phyloP scores from a whole-genome alignment of 1,284 basidiomycete genomes.

The Malassezia slooffiae region DNA sequence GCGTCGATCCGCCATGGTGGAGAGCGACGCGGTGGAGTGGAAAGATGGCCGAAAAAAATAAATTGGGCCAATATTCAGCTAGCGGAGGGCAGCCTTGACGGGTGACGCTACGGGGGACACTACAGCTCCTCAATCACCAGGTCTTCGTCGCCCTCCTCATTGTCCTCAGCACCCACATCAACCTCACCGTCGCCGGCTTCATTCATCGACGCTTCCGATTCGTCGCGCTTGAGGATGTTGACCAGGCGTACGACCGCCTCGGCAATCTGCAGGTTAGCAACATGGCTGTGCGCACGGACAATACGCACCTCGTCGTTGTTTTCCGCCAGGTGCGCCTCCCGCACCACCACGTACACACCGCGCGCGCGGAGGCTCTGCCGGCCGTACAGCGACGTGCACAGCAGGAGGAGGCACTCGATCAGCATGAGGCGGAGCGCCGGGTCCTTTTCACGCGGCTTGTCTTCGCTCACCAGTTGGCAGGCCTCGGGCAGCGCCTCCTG shows the following conservation, averaged over 20 bases:
- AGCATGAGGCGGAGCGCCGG: constrained; percentile 67
- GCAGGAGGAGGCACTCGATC: constrained; percentile 74
- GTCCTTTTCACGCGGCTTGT: constrained; percentile 75
- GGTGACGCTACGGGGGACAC: no score
- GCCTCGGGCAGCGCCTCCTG: constrained; percentile 74
- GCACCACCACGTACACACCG: constrained; percentile 78
- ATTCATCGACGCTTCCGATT: constrained; percentile 28
- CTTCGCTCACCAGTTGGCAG: constrained; percentile 75
- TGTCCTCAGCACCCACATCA: constrained; percentile 21
- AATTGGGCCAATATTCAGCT: no score
- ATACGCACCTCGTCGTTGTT: constrained; percentile 60
- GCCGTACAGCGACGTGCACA: constrained; percentile 78
- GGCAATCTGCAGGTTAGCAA: constrained; percentile 21
- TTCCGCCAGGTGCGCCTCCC: constrained; percentile 70
- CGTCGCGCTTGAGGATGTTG: constrained; percentile 43
- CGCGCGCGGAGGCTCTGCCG: constrained; percentile 67
- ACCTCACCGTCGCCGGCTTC: constrained; percentile 22
- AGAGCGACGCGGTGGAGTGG: not conserved
- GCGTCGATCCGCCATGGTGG: not conserved
- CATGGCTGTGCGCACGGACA: no score
- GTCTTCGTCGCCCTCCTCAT: constrained; percentile 28
- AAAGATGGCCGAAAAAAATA: constrained; percentile 1
- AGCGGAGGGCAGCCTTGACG: no score
- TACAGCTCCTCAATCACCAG: constrained; percentile 39
- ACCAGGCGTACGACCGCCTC: constrained; percentile 42